A percentile compares a stretch with the other conserved stretches of the same genome.
Evolutionary conservation across 257 asterid species (phyloP).

Genomic region (Cruciata laevipes): DNA sequence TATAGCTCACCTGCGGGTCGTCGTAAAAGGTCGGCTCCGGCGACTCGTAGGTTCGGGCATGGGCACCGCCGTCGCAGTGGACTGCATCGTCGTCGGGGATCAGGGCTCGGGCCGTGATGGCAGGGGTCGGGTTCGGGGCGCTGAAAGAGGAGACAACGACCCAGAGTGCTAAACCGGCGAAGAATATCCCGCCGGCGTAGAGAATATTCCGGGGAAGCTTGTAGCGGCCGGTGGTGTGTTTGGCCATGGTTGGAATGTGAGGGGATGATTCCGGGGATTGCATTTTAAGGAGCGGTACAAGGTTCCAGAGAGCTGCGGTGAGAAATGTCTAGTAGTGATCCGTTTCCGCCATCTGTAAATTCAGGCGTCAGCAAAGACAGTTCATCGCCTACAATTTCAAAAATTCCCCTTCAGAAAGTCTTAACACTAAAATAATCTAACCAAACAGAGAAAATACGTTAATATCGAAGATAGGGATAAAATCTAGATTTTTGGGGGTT

Average conservation of each 20-base stretch:
- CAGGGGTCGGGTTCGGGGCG: conserved; percentile 24
- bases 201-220: conserved; percentile 43
- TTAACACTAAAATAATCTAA: background rate
- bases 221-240: conserved; percentile 28
- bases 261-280: conserved; percentile 27
- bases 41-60: conserved; percentile 38
- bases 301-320: conserved; percentile 24
- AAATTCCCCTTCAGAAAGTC: background rate
- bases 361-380: conserved; percentile 11
- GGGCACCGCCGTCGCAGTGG: conserved; percentile 24
- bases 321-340: conserved; percentile 29
- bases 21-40: conserved; percentile 66
- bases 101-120: conserved; percentile 22
- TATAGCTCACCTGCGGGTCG: conserved; percentile 55
- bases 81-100: background rate
- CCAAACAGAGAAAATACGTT: conserved; percentile 2
- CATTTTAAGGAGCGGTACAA: conserved; percentile 23
- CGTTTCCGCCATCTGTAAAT: conserved; percentile 17
- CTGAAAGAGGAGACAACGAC: conserved; percentile 45
- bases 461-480: background rate
- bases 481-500: background rate
- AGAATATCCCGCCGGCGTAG: conserved; percentile 40
- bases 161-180: conserved; percentile 44
- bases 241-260: conserved; percentile 39
- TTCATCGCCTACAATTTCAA: conserved; percentile 9